Conservation (phyloP, 2,329 filamentous ascomycete species). For the Myriangium duriaei region DNA sequence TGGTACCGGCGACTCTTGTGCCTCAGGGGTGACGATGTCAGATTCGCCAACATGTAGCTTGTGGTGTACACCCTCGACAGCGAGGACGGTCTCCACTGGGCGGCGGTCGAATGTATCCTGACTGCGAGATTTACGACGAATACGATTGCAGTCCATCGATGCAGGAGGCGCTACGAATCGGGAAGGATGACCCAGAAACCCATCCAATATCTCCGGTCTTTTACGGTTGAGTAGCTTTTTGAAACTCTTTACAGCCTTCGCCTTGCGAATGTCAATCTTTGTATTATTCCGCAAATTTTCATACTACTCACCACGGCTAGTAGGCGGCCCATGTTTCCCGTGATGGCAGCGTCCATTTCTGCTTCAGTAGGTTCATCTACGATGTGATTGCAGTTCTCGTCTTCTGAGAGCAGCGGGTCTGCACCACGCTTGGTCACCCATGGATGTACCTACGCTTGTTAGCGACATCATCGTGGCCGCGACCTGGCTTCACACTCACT, state of each 20-base stretch:
- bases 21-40: slow-evolving; percentile 1
- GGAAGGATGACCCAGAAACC: slow-evolving; percentile 46
- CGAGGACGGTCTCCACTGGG: slow-evolving; percentile 36
- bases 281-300: not conserved
- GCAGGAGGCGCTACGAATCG: slow-evolving; percentile 47
- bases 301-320: slow-evolving; percentile 55
- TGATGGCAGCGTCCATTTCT: slow-evolving; percentile 84
- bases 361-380: slow-evolving; percentile 78
- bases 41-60: slow-evolving; percentile 24
- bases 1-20: not conserved
- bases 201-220: slow-evolving; percentile 42
- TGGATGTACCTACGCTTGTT: slow-evolving; percentile 56
- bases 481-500: slow-evolving; percentile 54
- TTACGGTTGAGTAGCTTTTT: slow-evolving; percentile 56
- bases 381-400: slow-evolving; percentile 74
- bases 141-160: slow-evolving; percentile 30
- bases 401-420: slow-evolving; percentile 64
- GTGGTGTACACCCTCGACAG: slow-evolving; percentile 42
- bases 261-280: slow-evolving; percentile 32
- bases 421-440: slow-evolving; percentile 79
- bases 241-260: slow-evolving; percentile 86
- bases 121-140: slow-evolving; percentile 33
- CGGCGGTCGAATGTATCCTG: slow-evolving; percentile 39
- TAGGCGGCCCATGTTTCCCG: slow-evolving; percentile 74
- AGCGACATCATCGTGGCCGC: no score